These are phyloP conservation scores for Polygonum aviculare DNA, from an alignment of 148 eudicot species.

Conservation along the genomic window DNA sequence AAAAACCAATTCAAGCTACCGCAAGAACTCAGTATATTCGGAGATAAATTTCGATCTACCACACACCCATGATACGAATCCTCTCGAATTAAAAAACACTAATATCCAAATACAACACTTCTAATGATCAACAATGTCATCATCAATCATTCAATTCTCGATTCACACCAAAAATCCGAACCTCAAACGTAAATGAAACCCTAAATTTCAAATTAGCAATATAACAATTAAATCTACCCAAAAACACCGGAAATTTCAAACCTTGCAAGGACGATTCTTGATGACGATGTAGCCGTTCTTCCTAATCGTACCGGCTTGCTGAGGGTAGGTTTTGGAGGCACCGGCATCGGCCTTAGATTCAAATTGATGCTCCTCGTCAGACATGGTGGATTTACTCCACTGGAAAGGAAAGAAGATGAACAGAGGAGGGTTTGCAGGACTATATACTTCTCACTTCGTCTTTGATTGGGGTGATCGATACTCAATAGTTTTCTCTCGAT, in stretches of 20 bases:
- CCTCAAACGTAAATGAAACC: background rate
- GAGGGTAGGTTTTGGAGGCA: slow-evolving; percentile 49
- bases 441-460: too few relatives aligned
- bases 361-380: slow-evolving; percentile 52
- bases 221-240: background rate
- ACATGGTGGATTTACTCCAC: slow-evolving; percentile 15
- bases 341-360: slow-evolving; percentile 52
- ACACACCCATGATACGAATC: background rate
- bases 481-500: too few relatives aligned
- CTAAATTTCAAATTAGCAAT: background rate
- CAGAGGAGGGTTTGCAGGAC: too few relatives aligned
- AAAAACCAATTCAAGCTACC: background rate
- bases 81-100: background rate
- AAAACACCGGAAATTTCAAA: background rate
- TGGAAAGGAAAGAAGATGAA: background rate
- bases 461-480: too few relatives aligned
- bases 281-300: slow-evolving; percentile 34
- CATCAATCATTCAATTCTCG: background rate
- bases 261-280: slow-evolving; percentile 51
- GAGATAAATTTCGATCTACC: background rate
- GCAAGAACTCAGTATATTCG: background rate
- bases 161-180: background rate
- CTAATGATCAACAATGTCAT: background rate
- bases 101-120: background rate
- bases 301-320: slow-evolving; percentile 47